Percentiles rank a stretch among this genome's conserved stretches.
Evolutionary conservation across 768 basidiomycete genomes (phyloP).

Genomic region (Lepiota brunneoincarnata): DNA sequence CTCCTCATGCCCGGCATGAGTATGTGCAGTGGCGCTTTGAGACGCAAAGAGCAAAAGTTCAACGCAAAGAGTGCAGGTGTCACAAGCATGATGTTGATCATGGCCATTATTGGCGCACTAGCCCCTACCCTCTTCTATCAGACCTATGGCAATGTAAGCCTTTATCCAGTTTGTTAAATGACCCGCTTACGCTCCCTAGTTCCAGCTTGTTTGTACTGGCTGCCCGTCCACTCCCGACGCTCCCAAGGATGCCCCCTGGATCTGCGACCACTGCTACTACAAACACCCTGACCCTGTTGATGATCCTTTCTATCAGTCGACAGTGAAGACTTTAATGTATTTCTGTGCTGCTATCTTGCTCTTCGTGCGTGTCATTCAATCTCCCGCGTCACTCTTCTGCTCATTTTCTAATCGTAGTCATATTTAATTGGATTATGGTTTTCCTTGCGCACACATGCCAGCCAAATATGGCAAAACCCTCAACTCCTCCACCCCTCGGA

Average conservation of each 20-base stretch:
- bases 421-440: slow-evolving; percentile 98
- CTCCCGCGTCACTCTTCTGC: background rate
- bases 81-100: slow-evolving; percentile 99
- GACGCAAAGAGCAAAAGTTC: slow-evolving; percentile 94
- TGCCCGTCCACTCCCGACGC: slow-evolving; percentile 54
- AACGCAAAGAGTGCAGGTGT: slow-evolving; percentile 99
- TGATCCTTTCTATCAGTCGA: slow-evolving; percentile 96
- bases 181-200: slow-evolving; percentile 43
- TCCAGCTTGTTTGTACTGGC: slow-evolving; percentile 81
- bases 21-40: slow-evolving; percentile 89
- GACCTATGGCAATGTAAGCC: slow-evolving; percentile 89
- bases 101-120: slow-evolving; percentile 97
- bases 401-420: slow-evolving; percentile 51
- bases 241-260: slow-evolving; percentile 60
- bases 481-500: slow-evolving; percentile 73
- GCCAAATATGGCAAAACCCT: slow-evolving; percentile 99
- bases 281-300: slow-evolving; percentile 88
- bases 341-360: slow-evolving; percentile 89
- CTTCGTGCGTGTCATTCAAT: slow-evolving; percentile 57
- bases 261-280: slow-evolving; percentile 91
- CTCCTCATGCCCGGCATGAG: slow-evolving; percentile 95
- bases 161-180: background rate
- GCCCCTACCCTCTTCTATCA: slow-evolving; percentile 98
- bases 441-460: slow-evolving; percentile 94
- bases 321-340: slow-evolving; percentile 94